These are phyloP conservation scores for Periconia digitata DNA, from an alignment of 2,329 filamentous ascomycete genomes.

Conservation along the genomic window DNA sequence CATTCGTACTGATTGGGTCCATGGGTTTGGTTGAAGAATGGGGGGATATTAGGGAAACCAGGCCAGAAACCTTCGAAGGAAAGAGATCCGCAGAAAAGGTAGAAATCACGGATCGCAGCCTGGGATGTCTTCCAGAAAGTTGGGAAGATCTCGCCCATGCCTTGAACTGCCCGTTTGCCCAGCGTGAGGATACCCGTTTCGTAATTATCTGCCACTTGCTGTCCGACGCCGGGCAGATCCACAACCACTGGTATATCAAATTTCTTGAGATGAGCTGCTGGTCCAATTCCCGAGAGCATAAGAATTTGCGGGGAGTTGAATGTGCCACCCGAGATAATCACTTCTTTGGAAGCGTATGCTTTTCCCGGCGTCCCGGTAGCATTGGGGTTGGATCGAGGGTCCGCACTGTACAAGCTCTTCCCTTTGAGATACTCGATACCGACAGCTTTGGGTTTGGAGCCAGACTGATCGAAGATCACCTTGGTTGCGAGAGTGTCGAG, in stretches of 20 bases:
- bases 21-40: conserved; percentile 21
- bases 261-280: conserved; percentile 53
- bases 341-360: conserved; percentile 41
- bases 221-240: conserved; percentile 62
- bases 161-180: conserved; percentile 16
- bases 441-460: conserved; percentile 38
- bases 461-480: conserved; percentile 40
- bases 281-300: conserved; percentile 64
- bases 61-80: conserved; percentile 33
- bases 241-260: conserved; percentile 56
- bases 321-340: conserved; percentile 47
- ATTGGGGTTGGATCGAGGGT: conserved; percentile 39
- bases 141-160: conserved; percentile 25
- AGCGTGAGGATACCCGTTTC: conserved; percentile 24
- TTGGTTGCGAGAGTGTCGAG: conserved; percentile 47
- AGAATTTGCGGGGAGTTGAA: conserved; percentile 66
- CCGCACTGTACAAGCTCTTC: conserved; percentile 47
- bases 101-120: conserved; percentile 27
- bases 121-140: conserved; percentile 26
- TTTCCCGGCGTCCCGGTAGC: conserved; percentile 33
- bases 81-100: conserved; percentile 33
- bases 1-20: conserved; percentile 30
- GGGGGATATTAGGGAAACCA: conserved; percentile 23
- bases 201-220: conserved; percentile 24
- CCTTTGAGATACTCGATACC: conserved; percentile 50